phyloP scores from a whole-genome alignment of 805 yeast species.

The Wickerhamomyces chaumierensis region DNA sequence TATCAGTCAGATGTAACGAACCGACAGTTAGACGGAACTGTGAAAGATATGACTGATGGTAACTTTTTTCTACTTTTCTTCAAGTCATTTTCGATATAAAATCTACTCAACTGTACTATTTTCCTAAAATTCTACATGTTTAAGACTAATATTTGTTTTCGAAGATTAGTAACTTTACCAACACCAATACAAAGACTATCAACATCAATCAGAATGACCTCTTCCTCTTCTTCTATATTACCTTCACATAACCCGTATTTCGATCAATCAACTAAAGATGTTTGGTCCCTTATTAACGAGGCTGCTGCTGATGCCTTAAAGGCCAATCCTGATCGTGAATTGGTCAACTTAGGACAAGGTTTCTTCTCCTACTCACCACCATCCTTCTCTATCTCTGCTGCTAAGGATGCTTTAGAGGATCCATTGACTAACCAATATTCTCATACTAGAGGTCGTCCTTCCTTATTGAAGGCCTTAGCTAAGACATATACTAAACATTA shows the following conservation, averaged over 20 bases:
- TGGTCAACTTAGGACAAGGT: constrained; percentile 91
- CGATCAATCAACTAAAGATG: constrained; percentile 68
- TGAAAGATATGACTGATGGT: no score
- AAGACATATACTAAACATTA: constrained; percentile 61
- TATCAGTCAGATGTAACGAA: no score
- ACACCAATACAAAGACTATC: no score
- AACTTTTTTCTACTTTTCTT: no score
- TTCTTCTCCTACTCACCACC: constrained; percentile 96
- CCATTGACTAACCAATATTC: constrained; percentile 87
- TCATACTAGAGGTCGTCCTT: constrained; percentile 79
- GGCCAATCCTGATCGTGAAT: constrained; percentile 53
- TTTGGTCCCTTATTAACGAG: constrained; percentile 92
- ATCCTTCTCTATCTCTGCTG: constrained; percentile 78
- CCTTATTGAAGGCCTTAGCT: constrained; percentile 58
- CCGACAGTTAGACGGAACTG: no score
- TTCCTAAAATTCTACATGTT: no score
- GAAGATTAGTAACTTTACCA: no score
- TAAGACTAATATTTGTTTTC: no score
- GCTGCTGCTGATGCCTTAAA: constrained; percentile 81
- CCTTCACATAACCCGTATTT: constrained; percentile 57
- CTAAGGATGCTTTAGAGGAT: constrained; percentile 57
- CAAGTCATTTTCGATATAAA: no score
- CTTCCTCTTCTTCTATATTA: constrained; percentile 11
- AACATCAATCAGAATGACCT: no score
- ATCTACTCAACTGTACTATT: no score